Evolutionary conservation across 495 filamentous ascomycete genomes (phyloP), one percentile per base, ranked within the genome.

Genomic region (Parmelia sp.): DNA sequence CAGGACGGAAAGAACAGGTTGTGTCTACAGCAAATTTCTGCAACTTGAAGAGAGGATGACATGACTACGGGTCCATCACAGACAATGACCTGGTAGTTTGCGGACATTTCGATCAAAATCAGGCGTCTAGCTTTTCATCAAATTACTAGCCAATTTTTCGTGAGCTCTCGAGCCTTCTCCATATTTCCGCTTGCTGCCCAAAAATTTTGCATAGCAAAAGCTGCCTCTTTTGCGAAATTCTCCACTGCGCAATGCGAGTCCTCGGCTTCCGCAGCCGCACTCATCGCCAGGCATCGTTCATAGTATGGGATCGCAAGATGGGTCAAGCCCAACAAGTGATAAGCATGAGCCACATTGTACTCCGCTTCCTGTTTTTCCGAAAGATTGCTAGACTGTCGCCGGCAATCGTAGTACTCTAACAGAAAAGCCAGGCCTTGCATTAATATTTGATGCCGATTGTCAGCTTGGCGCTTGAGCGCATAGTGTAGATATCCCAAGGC

Each of bases 371-470:
- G 89, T 69, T 86, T 81, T 47, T 78, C 72, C n/a, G 76, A 68
- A 3, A 75, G 68, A 59, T 60, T 72, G 33, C 72, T 74, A 63
- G 74, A 63, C 29, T 66, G 74, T 70, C 72, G 77, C 53, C 57
- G 63, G 8, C 78, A 75, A 3, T 86, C 74, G 67, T 90, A 88
- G 73, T 98, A 98, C 31, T 85, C 78, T 56, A 85, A 82, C 59
- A 97, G 74, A 69, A 97, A 96, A 0, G 86, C 80, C 23, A 96
- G 77, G 0, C 89, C 94, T 71, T 97, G 94, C 69, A 88, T 79
- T 44, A 96, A 84, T 29, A 90, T 83, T 67, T 88, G 91, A 71
- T 97, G 92, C 1, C 93, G 81, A 71, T 97, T 96, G 57, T 92
- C 91, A 7, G 88, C 84, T 73, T 93, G 91, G 14, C 92, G 84